phyloP scores from a whole-genome alignment of 1,139 yeast species.

The Spathaspora sp. region DNA sequence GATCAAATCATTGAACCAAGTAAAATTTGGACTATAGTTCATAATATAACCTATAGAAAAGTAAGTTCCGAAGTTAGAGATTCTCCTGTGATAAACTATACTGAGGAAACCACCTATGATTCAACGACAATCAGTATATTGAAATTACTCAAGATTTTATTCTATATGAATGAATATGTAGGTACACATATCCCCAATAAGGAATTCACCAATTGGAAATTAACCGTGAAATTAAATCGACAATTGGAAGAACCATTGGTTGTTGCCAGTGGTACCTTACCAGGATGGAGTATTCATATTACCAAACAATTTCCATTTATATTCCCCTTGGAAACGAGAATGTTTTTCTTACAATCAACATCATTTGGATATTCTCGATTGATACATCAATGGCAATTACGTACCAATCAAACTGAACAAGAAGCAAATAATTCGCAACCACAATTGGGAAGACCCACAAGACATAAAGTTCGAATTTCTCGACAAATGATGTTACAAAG shows the following conservation, averaged over 20 bases:
- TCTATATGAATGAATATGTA: conserved; percentile 46
- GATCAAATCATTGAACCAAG: conserved; percentile 48
- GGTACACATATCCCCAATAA: conserved; percentile 32
- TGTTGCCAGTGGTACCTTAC: conserved; percentile 84
- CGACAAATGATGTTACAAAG: conserved; percentile 72
- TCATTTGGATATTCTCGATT: conserved; percentile 90
- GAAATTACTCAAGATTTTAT: conserved; percentile 54
- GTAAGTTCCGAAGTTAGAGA: conserved; percentile 22
- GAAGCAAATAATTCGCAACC: conserved; percentile 13
- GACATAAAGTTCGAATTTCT: conserved; percentile 80
- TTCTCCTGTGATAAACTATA: not conserved
- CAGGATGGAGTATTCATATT: conserved; percentile 78
- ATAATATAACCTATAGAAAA: conserved; percentile 52
- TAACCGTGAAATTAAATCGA: conserved; percentile 82
- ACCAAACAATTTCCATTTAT: conserved; percentile 77
- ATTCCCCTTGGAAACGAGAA: conserved; percentile 81
- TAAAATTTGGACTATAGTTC: conserved; percentile 57
- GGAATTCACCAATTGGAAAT: conserved; percentile 71
- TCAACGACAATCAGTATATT: conserved; percentile 49
- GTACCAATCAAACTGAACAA: conserved; percentile 45
- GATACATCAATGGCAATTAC: conserved; percentile 73
- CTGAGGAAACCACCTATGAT: conserved; percentile 28
- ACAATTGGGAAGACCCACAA: conserved; percentile 71
- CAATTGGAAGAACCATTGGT: conserved; percentile 89
- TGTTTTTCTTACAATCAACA: conserved; percentile 78